These are phyloP conservation scores for Trichoderma gracile DNA, from an alignment of 2,329 filamentous ascomycete species.

Conservation along the genomic window DNA sequence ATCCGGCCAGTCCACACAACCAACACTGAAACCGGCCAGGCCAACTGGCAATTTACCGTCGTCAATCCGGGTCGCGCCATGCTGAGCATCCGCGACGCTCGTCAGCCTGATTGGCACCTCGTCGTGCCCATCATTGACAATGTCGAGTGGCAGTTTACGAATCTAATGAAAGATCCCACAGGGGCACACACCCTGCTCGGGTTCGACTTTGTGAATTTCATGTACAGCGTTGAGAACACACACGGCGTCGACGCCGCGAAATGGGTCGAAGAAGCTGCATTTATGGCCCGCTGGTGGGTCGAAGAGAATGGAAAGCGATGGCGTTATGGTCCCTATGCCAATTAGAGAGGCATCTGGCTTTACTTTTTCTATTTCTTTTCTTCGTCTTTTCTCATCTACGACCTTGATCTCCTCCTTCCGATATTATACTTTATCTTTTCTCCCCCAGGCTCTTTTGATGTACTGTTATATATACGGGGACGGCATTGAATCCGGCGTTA, in stretches of 20 bases:
- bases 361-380: neutral
- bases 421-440: conserved; percentile 1
- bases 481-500: conserved; percentile 21
- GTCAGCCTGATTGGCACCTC: conserved; percentile 35
- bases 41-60: conserved; percentile 40
- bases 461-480: conserved; percentile 14
- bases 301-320: conserved; percentile 41
- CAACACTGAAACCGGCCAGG: conserved; percentile 29
- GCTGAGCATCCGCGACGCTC: conserved; percentile 38
- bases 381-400: neutral
- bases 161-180: conserved; percentile 34
- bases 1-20: conserved; percentile 35
- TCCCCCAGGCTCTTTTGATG: neutral
- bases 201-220: conserved; percentile 29
- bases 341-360: conserved; percentile 6
- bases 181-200: conserved; percentile 30
- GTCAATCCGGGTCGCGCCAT: conserved; percentile 40
- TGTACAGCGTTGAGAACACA: conserved; percentile 27
- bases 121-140: conserved; percentile 38
- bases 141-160: conserved; percentile 38
- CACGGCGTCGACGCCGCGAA: conserved; percentile 34
- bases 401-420: neutral
- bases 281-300: conserved; percentile 39
- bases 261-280: conserved; percentile 40
- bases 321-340: conserved; percentile 32